Base-by-base conservation (phyloP, 768 basidiomycete genomes). In the Tulasnella sp. region DNA sequence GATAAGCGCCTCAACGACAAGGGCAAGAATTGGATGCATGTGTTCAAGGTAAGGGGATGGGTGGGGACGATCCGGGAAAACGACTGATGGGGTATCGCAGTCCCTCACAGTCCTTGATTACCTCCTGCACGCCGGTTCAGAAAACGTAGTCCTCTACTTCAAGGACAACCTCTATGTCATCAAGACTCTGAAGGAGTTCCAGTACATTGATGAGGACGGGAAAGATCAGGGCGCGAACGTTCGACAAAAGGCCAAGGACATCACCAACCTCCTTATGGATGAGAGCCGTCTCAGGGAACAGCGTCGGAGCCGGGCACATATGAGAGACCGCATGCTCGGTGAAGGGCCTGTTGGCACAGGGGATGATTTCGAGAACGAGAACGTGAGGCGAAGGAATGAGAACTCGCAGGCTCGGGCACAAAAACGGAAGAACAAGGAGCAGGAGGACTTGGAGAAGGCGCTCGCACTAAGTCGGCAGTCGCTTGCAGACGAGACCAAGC, bases 21-120 rank as follows among this genome's bases (percentile, higher is more conserved):
- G 89, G 98, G 98, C 50, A 99, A 99, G 91, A 98, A 99, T 84
- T 99, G 98, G 98, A 91, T 97, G 77, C 98, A 99, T 88, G 97
- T 99, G 80, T 99, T 98, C 91, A 99, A 99, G 90, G 96, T 93
- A 80, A 81, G 89, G 37, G 14, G n/a, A 41, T 40, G 34, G 42
- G 58, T 14, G 24, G 22, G 4, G 58, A 50, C 48, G 22, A 18
- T 74, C 9, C 34, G 73, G 34, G 14, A 3, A 40, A 74, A 40
- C 28, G 28, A n/a, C 48, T 64, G 60, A 48, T n/a, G 42, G 28
- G 40, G 54, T 37, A 16, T 60, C 22, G 42, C 64, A 96, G 93
- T 94, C 95, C 69, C 89, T 99, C 75, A 98, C 96, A 0, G 90
- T 99, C 6, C 91, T 99, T 50, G 98, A 99, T 86, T 99, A 99